Conservation (phyloP, 176 grass and related monocot species). For the Echinochloa phyllopogon region DNA sequence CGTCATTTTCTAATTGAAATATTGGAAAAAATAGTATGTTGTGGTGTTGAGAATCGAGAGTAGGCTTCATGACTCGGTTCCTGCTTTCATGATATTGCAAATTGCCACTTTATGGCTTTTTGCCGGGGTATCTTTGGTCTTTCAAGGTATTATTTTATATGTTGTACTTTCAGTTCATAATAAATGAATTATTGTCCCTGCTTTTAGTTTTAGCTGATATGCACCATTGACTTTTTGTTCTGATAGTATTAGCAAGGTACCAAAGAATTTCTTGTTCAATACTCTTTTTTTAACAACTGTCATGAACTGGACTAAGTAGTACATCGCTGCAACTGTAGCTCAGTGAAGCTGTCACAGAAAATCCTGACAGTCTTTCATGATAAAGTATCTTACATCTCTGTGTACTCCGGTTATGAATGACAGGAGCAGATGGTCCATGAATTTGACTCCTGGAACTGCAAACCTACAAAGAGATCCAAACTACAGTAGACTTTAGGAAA, state of each 20-base stretch:
- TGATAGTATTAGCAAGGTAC: neutral
- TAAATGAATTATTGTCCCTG: neutral
- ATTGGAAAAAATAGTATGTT: neutral
- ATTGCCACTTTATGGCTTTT: neutral
- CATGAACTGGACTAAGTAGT: neutral
- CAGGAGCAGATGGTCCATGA: constrained; percentile 41
- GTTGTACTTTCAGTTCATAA: neutral
- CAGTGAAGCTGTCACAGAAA: neutral
- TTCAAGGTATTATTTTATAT: neutral
- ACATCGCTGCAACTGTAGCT: neutral
- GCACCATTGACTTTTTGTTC: neutral
- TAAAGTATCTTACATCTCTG: constrained; percentile 38
- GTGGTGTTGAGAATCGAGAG: neutral
- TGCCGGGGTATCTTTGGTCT: neutral
- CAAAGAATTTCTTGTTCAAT: neutral
- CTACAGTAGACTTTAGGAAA: constrained; percentile 23
- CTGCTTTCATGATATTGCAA: neutral
- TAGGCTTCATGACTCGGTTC: neutral
- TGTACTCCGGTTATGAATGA: constrained; percentile 44
- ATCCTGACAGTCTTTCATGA: constrained; percentile 25
- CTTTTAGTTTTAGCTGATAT: neutral
- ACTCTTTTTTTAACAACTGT: no score
- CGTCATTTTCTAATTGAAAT: constrained; percentile 5
- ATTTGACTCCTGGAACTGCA: constrained; percentile 44
- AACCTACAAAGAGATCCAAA: constrained; percentile 44